Percentiles rank a stretch among this genome's conserved stretches.
Conservation (phyloP, 495 filamentous ascomycete genomes). For the Copromyces sp. region DNA sequence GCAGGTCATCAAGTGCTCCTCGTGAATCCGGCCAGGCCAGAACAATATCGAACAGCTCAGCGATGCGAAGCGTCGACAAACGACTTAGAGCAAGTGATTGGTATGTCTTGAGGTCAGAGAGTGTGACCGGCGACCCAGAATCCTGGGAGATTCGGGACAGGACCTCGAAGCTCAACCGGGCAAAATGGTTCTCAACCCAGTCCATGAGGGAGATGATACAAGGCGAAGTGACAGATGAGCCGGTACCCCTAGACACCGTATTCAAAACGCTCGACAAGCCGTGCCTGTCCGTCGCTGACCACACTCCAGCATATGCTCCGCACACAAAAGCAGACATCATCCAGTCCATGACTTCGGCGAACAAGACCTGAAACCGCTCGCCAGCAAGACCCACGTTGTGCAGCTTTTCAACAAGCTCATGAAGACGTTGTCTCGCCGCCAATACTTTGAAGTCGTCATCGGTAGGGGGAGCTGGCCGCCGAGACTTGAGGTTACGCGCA, state of each 20-base stretch:
- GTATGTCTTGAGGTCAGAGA: constrained; percentile 63
- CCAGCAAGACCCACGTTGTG: constrained; percentile 65
- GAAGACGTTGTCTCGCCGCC: constrained; percentile 41
- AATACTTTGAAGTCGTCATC: constrained; percentile 19
- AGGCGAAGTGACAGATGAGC: constrained; percentile 38
- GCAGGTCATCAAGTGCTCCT: constrained; percentile 73
- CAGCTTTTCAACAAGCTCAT: constrained; percentile 50
- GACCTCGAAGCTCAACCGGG: constrained; percentile 55
- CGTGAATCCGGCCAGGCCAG: constrained; percentile 71
- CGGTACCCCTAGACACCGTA: constrained; percentile 12
- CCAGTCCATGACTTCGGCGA: constrained; percentile 63
- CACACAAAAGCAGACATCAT: constrained; percentile 58
- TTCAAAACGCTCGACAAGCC: constrained; percentile 10
- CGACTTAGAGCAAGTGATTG: constrained; percentile 69
- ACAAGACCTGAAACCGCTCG: constrained; percentile 62
- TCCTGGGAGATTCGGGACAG: constrained; percentile 28
- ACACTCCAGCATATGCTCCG: constrained; percentile 48
- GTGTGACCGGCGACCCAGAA: constrained; percentile 30
- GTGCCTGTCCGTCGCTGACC: constrained; percentile 25
- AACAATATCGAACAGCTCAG: constrained; percentile 81
- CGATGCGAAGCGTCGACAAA: constrained; percentile 67
- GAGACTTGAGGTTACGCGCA: constrained; percentile 1
- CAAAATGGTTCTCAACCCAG: constrained; percentile 66
- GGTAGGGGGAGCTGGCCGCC: constrained; percentile 11
- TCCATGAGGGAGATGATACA: constrained; percentile 48